Conservation (phyloP, 2,329 filamentous ascomycete species). For the Diaporthe amygdali region DNA sequence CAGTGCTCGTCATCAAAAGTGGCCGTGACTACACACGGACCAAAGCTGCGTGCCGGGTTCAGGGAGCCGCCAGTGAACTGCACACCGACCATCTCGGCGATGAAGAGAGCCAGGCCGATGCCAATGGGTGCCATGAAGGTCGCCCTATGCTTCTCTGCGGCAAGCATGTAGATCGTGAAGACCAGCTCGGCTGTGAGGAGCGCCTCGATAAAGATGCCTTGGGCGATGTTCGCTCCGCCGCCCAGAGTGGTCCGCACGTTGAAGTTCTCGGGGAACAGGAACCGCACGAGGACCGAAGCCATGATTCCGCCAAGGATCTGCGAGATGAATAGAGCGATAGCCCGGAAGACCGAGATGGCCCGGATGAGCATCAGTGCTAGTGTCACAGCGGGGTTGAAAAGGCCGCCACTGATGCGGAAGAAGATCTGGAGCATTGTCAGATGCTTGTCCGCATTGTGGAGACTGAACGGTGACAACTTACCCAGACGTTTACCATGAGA, state of each 20-base stretch:
- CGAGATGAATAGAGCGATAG: conserved; percentile 55
- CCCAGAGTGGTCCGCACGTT: conserved; percentile 62
- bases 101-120: conserved; percentile 74
- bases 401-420: conserved; percentile 51
- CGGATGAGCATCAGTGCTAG: conserved; percentile 65
- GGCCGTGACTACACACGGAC: conserved; percentile 49
- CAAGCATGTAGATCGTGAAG: conserved; percentile 71
- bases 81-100: conserved; percentile 53
- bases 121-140: conserved; percentile 75
- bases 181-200: conserved; percentile 69
- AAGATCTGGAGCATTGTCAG: conserved; percentile 35
- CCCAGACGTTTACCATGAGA: conserved; percentile 53
- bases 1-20: conserved; percentile 52
- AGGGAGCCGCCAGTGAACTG: conserved; percentile 54
- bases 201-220: conserved; percentile 71
- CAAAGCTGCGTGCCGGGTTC: conserved; percentile 57
- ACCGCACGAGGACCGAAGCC: conserved; percentile 62
- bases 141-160: conserved; percentile 74
- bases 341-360: conserved; percentile 57
- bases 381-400: conserved; percentile 51
- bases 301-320: conserved; percentile 66
- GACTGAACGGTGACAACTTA: background rate
- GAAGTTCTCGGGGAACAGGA: conserved; percentile 58
- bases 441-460: background rate
- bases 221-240: conserved; percentile 53